Conservation (phyloP, 495 filamentous ascomycete species). For the Xylaria castorea region DNA sequence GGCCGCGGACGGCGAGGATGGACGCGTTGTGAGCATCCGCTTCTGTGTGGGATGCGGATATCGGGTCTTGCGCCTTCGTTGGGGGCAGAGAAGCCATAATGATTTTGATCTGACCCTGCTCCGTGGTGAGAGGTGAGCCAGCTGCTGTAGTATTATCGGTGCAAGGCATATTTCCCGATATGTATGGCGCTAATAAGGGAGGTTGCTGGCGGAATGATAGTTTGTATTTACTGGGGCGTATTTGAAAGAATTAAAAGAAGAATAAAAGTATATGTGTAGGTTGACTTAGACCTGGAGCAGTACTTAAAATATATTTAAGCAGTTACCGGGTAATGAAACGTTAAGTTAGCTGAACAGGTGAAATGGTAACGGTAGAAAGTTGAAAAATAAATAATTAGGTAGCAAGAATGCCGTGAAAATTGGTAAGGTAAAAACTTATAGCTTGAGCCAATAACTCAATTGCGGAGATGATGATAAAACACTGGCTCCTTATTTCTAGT, state of each 20-base stretch:
- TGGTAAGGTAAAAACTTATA: not conserved
- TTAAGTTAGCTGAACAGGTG: not conserved
- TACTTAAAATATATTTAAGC: not conserved
- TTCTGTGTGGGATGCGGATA: not conserved
- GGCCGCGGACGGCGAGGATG: slow-evolving; percentile 18
- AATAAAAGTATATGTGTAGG: not conserved
- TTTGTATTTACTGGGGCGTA: not conserved
- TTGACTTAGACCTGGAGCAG: not conserved
- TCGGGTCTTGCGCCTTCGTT: not conserved
- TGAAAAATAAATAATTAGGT: not conserved
- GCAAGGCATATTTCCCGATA: not conserved
- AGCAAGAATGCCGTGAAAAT: not conserved
- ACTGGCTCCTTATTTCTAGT: not conserved
- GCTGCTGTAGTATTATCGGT: not conserved
- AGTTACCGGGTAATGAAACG: not conserved
- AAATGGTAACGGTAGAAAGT: not conserved
- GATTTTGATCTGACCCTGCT: not conserved
- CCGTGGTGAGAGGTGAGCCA: not conserved
- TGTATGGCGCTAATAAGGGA: not conserved
- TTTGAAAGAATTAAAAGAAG: not conserved
- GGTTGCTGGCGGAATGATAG: not conserved
- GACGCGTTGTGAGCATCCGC: slow-evolving; percentile 7
- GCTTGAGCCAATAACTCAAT: not conserved
- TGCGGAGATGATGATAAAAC: not conserved
- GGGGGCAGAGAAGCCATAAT: slow-evolving; percentile 5